Conservation (phyloP, 805 yeast species). For the Candida endomychidarum region DNA sequence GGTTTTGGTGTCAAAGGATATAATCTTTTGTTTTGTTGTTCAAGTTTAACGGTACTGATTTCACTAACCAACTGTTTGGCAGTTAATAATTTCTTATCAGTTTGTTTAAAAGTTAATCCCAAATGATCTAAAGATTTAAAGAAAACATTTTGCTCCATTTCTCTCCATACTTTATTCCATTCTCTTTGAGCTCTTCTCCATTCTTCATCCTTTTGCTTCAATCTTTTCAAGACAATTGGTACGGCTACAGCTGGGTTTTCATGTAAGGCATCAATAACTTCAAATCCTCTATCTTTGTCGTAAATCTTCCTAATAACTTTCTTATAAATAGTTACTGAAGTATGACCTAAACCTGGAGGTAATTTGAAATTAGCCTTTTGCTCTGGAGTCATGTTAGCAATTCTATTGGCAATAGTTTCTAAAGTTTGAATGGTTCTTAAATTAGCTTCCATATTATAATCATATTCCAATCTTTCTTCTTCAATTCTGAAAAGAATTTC, state of each 20-base stretch:
- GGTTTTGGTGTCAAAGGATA: slow-evolving; percentile 87
- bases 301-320: slow-evolving; percentile 90
- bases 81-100: slow-evolving; percentile 89
- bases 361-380: slow-evolving; percentile 83
- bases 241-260: slow-evolving; percentile 95
- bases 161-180: slow-evolving; percentile 99
- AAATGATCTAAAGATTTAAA: slow-evolving; percentile 92
- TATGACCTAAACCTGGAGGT: slow-evolving; percentile 92
- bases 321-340: slow-evolving; percentile 86
- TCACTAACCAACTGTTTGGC: slow-evolving; percentile 89
- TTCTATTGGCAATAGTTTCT: slow-evolving; percentile 91
- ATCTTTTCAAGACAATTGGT: slow-evolving; percentile 86
- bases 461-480: slow-evolving; percentile 97
- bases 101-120: slow-evolving; percentile 94
- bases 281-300: slow-evolving; percentile 92
- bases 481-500: slow-evolving; percentile 93
- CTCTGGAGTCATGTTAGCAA: slow-evolving; percentile 88
- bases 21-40: slow-evolving; percentile 80
- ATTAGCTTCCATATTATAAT: slow-evolving; percentile 92
- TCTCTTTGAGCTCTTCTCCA: slow-evolving; percentile 98
- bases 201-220: slow-evolving; percentile 97
- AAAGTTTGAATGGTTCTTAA: slow-evolving; percentile 91
- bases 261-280: slow-evolving; percentile 92
- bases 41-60: slow-evolving; percentile 87
- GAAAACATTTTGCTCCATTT: slow-evolving; percentile 92